Percentiles rank a stretch among this genome's conserved stretches.
Evolutionary conservation across 1,284 basidiomycete genomes (phyloP).

Genomic region (Bondarzewia mesenterica): DNA sequence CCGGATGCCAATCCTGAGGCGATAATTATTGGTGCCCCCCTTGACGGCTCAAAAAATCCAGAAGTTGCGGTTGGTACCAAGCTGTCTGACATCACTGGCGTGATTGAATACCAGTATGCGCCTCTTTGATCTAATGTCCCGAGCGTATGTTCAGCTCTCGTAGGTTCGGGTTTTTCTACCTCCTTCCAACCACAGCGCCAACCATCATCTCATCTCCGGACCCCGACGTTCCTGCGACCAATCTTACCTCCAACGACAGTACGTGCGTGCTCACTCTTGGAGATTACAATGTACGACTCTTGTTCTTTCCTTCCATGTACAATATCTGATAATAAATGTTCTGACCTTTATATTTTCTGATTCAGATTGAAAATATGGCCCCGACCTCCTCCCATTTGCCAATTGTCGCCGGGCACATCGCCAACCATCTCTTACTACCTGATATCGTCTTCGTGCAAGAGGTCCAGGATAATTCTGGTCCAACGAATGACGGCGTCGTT

Average conservation of each 20-base stretch:
- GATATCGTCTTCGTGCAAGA: constrained; percentile 62
- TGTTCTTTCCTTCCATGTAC: too few relatives aligned
- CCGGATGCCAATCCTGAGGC: constrained; percentile 53
- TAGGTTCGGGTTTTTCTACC: constrained; percentile 42
- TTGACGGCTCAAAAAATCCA: constrained; percentile 51
- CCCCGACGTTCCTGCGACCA: constrained; percentile 29
- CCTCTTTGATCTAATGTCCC: neutral
- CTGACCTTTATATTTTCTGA: neutral
- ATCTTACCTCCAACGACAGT: constrained; percentile 26
- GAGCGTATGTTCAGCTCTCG: constrained; percentile 4
- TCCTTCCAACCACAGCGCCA: constrained; percentile 50
- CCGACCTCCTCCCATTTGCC: constrained; percentile 42
- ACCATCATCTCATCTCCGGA: constrained; percentile 32
- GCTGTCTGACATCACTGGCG: constrained; percentile 46
- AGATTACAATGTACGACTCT: constrained; percentile 55
- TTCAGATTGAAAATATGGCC: constrained; percentile 53
- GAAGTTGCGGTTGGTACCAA: constrained; percentile 36
- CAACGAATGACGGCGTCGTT: constrained; percentile 47
- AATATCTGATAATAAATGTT: too few relatives aligned
- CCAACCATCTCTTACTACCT: constrained; percentile 40
- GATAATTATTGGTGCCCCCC: constrained; percentile 45
- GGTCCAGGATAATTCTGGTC: constrained; percentile 56
- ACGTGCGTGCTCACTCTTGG: constrained; percentile 46
- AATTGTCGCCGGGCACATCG: constrained; percentile 48
- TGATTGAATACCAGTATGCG: constrained; percentile 45